Base-by-base conservation (phyloP, 1,284 basidiomycete genomes). In the Apiotrichum akiyoshidainum region DNA sequence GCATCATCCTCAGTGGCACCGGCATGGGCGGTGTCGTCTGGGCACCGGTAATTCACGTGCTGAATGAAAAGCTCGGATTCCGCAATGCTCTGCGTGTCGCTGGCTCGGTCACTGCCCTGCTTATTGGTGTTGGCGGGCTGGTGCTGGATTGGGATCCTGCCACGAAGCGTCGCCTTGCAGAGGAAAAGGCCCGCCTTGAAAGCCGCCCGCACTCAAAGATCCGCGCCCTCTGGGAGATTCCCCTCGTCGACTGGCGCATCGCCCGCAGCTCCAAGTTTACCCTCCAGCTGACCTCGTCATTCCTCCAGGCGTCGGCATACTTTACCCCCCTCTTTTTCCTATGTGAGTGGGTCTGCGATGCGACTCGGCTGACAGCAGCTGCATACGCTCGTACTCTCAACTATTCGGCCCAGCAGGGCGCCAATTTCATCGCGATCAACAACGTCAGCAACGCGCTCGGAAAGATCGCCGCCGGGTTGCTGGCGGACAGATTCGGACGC, bases 401-500 rank as follows among this genome's bases (percentile, higher is more conserved):
- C 0, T 67, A 63, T 54, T 57, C 37, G 1, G 44, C 64, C 2
- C 44, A 37, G 17, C 34, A 58, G 33, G 70, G 70, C 14, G 68
- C 70, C 6, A 67, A 61, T 48, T 66, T 72, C 42, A 70, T 72
- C 49, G 66, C 68, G 8, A 53, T 72, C 52, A 65, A 60, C 57
- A 72, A 72, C 53, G 68, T 65, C 6, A 64, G 56, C 47, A 68
- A 68, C 49, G 67, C 69, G 12, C 41, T 75, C 19, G 74, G 77
- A 16, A 75, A 77, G 42, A 68, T 77, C 21, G 37, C 68, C 5
- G 68, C 74, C 13, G 75, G 74, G 42, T 51, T 73, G 5, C 41
- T 76, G 0, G 76, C 76, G 0, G 74, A 77, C 52, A 60, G 64
- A 11, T 63, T 65, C 10, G 77, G 77, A 1, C 63, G 65, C n/a